phyloP scores from a whole-genome alignment of 805 yeast genomes.

The Myxozyma kluyveri region DNA sequence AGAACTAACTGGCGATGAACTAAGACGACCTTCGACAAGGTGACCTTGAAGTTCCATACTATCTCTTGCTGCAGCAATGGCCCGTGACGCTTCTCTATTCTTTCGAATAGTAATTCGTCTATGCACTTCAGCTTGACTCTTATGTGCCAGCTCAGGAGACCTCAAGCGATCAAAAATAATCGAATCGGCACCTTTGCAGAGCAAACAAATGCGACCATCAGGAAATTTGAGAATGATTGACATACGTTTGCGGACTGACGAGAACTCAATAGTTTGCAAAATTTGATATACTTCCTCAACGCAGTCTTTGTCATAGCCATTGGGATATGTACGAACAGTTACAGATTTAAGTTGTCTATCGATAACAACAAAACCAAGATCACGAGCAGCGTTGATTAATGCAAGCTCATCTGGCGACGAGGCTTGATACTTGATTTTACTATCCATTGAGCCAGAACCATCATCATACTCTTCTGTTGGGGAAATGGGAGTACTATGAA shows the following conservation, averaged over 20 bases:
- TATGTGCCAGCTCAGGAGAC: conserved; percentile 55
- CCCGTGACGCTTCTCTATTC: conserved; percentile 70
- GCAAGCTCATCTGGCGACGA: conserved; percentile 98
- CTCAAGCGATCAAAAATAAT: conserved; percentile 73
- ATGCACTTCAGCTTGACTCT: conserved; percentile 64
- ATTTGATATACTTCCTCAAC: conserved; percentile 66
- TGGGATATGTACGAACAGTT: conserved; percentile 73
- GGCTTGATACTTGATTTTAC: conserved; percentile 73
- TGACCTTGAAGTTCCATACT: conserved; percentile 41
- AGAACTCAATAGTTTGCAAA: conserved; percentile 78
- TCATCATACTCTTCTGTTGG: conserved; percentile 31
- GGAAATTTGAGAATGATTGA: conserved; percentile 80
- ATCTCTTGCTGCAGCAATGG: conserved; percentile 49
- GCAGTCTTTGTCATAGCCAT: conserved; percentile 69
- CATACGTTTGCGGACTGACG: conserved; percentile 90
- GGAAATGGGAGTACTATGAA: not conserved
- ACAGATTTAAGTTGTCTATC: conserved; percentile 62
- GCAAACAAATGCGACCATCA: conserved; percentile 65
- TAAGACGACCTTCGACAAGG: not conserved
- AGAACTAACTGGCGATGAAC: not conserved
- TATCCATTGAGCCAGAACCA: conserved; percentile 37
- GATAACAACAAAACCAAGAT: conserved; percentile 82
- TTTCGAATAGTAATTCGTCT: conserved; percentile 60
- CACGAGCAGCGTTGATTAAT: conserved; percentile 88
- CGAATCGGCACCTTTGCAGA: conserved; percentile 96